Percentiles rank a stretch among this genome's conserved stretches.
These are phyloP conservation scores for Blastomyces percursus DNA, from an alignment of 2,329 filamentous ascomycete genomes.

Conservation along the genomic window DNA sequence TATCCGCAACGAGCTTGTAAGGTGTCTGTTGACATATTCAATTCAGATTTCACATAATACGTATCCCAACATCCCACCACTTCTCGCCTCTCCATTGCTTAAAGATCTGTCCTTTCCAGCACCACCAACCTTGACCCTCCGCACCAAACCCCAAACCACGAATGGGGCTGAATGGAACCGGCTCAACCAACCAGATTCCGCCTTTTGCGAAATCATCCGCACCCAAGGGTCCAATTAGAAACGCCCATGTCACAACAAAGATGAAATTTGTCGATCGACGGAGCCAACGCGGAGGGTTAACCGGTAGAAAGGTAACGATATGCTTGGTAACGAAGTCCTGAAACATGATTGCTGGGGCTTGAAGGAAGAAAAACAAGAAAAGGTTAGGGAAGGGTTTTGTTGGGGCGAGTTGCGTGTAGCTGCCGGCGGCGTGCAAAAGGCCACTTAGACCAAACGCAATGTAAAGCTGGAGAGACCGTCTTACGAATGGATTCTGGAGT, in stretches of 20 bases:
- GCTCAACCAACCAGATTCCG: constrained; percentile 72
- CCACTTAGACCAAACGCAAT: constrained; percentile 29
- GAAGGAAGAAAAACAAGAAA: constrained; percentile 60
- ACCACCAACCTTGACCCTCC: constrained; percentile 56
- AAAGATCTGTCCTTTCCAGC: constrained; percentile 49
- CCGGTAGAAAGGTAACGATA: constrained; percentile 26
- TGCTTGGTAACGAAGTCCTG: constrained; percentile 41
- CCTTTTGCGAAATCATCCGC: constrained; percentile 63
- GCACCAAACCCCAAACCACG: constrained; percentile 54
- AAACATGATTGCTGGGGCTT: constrained; percentile 53
- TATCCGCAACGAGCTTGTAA: neutral
- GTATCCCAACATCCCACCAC: constrained; percentile 53
- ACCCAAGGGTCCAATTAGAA: constrained; percentile 53
- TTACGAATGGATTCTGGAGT: constrained; percentile 13
- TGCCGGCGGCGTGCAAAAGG: constrained; percentile 58
- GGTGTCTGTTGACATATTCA: neutral
- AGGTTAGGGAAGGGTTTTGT: constrained; percentile 44
- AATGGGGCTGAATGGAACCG: constrained; percentile 64
- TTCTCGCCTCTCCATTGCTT: constrained; percentile 49
- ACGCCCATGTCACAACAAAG: constrained; percentile 57
- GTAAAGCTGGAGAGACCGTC: constrained; percentile 19
- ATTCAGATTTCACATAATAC: constrained; percentile 18
- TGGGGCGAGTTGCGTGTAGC: constrained; percentile 53
- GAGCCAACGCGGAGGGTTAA: constrained; percentile 36
- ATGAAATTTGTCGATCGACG: constrained; percentile 48